Base-by-base conservation (phyloP, 2,329 filamentous ascomycete genomes). In the Aspergillus sp. region DNA sequence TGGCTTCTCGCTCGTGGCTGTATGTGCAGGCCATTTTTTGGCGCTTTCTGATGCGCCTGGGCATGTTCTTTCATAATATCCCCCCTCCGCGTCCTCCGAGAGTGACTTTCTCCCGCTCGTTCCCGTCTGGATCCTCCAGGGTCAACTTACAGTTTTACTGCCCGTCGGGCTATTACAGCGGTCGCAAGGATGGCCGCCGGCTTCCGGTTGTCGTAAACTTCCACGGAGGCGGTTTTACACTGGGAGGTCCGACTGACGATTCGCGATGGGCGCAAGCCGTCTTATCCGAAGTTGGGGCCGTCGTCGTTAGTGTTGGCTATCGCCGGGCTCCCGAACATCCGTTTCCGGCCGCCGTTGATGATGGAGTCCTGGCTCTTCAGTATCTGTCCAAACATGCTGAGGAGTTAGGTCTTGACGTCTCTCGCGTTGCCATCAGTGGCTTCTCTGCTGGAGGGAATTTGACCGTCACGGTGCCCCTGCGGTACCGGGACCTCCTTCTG, bases 1-100 rank as follows among this genome's bases (percentile, higher is more conserved):
- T 76, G 51, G 70, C 73, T 6, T 77, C 80, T 4, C 81, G 87
- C 74, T 84, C 82, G 79, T 81, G 85, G 67, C 81, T 90, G 11
- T 81, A 82, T 55, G 64, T 87, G 52, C 83, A 89, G 70, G 88
- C 88, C 47, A 75, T 80, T 27, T 82, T 87, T 70, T 90, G 87
- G 87, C 82, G 89, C 52, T 80, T 82, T 56, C 77, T 90, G 43
- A 89, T 90, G 83, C 80, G 79, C 57, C 81, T 90, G 56, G 88
- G 87, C 67, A 90, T 90, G 87, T 78, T 82, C 59, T 76, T 90
- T 40, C 88, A 91, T 69, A 82, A 81, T 55, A 74, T 87, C 58
- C 83, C 87, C 1, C 75, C 80, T 43, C 86, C 87, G 6, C 79
- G 82, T 50, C 85, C 87, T 6, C 84, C 86, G 1, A 77, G 75